Evolutionary conservation across 192 early-diverging fungal genomes (phyloP).

Genomic region (Chytriomyces sp.): DNA sequence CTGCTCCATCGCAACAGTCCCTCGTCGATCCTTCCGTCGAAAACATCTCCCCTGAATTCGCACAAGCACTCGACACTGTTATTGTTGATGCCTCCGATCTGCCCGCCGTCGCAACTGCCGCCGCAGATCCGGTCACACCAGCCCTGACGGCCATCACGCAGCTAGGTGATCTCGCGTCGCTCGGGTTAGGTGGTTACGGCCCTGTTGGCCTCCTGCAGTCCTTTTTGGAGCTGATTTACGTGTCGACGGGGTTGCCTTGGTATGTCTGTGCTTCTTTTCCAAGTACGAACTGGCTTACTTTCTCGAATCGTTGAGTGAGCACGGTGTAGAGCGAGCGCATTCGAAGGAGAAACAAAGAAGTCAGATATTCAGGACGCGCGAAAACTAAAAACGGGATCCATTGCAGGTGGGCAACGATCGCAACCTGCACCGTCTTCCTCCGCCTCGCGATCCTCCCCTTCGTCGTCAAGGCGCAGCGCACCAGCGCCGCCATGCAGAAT

Average conservation of each 20-base stretch:
- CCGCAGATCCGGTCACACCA: background rate
- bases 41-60: conserved; percentile 23
- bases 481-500: conserved; percentile 68
- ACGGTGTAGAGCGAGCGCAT: too few relatives aligned
- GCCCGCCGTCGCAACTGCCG: conserved; percentile 1
- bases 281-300: too few relatives aligned
- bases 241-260: conserved; percentile 88
- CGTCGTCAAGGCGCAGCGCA: conserved; percentile 70
- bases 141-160: conserved; percentile 59
- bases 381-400: background rate
- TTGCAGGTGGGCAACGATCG: conserved; percentile 85
- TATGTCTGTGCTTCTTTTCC: conserved; percentile 43
- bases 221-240: conserved; percentile 76
- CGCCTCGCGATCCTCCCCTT: conserved; percentile 75
- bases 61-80: conserved; percentile 22
- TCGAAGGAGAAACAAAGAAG: background rate
- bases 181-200: conserved; percentile 71
- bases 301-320: too few relatives aligned
- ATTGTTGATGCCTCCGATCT: conserved; percentile 24
- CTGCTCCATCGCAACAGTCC: background rate
- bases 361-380: too few relatives aligned
- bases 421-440: conserved; percentile 63
- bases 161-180: conserved; percentile 82
- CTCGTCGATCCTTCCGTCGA: background rate
- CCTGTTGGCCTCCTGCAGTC: conserved; percentile 75